Evolutionary conservation across 176 grass and related monocot genomes (phyloP).

Genomic region (Bolboschoenus planiculmis): DNA sequence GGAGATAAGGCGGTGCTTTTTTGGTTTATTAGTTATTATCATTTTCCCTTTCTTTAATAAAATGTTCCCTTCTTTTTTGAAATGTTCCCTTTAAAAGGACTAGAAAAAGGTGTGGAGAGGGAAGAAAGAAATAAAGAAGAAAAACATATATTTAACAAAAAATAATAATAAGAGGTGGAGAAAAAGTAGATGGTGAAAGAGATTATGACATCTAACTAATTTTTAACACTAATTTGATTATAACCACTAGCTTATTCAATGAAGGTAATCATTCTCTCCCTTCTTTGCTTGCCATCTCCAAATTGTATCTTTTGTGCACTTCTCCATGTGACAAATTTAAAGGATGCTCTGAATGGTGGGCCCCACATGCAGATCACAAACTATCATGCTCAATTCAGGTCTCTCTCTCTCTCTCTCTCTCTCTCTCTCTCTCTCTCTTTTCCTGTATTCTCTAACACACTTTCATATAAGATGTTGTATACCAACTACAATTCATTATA

Average conservation of each 20-base stretch:
- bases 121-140: not conserved
- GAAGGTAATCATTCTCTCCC: not conserved
- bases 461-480: not conserved
- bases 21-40: too few species aligned
- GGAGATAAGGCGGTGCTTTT: too few species aligned
- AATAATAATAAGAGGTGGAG: not conserved
- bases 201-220: constrained; percentile 17
- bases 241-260: not conserved
- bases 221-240: not conserved
- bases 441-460: not conserved
- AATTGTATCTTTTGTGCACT: not conserved
- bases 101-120: too few species aligned
- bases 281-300: not conserved
- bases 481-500: not conserved
- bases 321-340: not conserved
- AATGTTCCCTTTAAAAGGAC: too few species aligned
- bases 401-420: too few species aligned
- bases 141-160: too few species aligned
- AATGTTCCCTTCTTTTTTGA: too few species aligned
- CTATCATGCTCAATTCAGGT: not conserved
- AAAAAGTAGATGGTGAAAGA: not conserved
- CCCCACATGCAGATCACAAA: not conserved
- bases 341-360: not conserved
- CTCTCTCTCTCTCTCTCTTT: too few species aligned
- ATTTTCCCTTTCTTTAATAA: too few species aligned